Base-by-base conservation (phyloP, 2,329 filamentous ascomycete genomes). In the Aspergillus nomiae region DNA sequence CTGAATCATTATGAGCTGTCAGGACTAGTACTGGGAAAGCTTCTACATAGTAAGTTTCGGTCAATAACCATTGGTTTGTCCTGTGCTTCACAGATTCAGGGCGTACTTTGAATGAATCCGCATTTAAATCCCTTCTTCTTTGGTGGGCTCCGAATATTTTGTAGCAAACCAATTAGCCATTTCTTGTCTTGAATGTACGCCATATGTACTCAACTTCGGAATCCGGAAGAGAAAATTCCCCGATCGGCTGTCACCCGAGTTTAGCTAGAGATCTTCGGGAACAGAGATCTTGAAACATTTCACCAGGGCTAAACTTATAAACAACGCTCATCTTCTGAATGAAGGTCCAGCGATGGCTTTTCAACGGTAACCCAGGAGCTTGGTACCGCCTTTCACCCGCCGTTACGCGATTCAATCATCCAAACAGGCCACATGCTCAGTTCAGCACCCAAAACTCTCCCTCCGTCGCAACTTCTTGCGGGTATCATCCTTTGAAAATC, bases 261-360 rank as follows among this genome's bases (percentile, higher is more conserved):
- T 56, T 11, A 34, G 11, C 30, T 26, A 56, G 24, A n/a, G 4
- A 56, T 41, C 53, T 38, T 19, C 28, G 19, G 21, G 45, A 16
- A 48, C 45, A 21, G 21, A 26, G 24, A 28, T 48, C 45, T 4
- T 48, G 45, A 26, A 28, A 48, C 8, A 14, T 26, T 24, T 41
- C 24, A 28, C 36, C 38, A 30, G 34, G 34, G 24, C 26, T 28
- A 45, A 57, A 32, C 24, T 21, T 34, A 61, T 26, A 24, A 34
- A n/a, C 11, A 21, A 30, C 45, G 30, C 34, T 11, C 21, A 21
- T 51, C 24, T 48, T 60, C 69, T 70, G 70, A 56, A 76, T 76
- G 74, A 74, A 70, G 66, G 36, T 63, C 54, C 70, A 66, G 54
- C 64, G 61, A 74, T 74, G 74, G 61, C 46, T 59, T 14, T 24